phyloP scores from a whole-genome alignment of 2,329 filamentous ascomycete genomes.

The Diplodia mutila region DNA sequence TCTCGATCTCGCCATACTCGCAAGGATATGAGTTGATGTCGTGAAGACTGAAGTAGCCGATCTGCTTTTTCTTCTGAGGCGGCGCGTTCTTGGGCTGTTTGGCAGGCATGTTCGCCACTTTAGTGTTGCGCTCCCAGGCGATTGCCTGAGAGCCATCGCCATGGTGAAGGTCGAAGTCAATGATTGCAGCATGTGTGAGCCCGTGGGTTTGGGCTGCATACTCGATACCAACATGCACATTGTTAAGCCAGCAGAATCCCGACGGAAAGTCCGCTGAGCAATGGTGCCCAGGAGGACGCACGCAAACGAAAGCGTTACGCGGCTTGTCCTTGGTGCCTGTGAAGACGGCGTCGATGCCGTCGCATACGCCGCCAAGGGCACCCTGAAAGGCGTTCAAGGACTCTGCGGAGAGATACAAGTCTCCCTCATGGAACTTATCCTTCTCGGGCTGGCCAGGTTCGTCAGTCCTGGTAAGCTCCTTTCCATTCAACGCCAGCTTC shows the following conservation, averaged over 20 bases:
- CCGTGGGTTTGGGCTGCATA: constrained; percentile 83
- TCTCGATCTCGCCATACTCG: constrained; percentile 89
- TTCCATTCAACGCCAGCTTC: constrained; percentile 75
- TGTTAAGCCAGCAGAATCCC: constrained; percentile 98
- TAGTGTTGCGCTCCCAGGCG: constrained; percentile 84
- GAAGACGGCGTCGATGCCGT: constrained; percentile 88
- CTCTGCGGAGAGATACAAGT: constrained; percentile 86
- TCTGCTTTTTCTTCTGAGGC: constrained; percentile 78
- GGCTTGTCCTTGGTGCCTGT: constrained; percentile 57
- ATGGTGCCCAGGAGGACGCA: constrained; percentile 92
- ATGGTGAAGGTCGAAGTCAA: constrained; percentile 48
- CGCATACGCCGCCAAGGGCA: constrained; percentile 87
- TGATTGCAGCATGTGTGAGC: constrained; percentile 84
- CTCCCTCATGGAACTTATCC: constrained; percentile 77
- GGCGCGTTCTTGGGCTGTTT: constrained; percentile 70
- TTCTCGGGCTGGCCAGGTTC: constrained; percentile 57
- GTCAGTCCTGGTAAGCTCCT: constrained; percentile 68
- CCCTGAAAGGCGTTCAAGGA: constrained; percentile 88
- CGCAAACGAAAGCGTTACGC: constrained; percentile 83
- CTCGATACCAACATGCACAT: constrained; percentile 95
- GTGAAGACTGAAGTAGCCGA: constrained; percentile 95
- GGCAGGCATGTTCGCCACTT: constrained; percentile 60
- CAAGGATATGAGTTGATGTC: constrained; percentile 99
- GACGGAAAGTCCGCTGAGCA: constrained; percentile 89
- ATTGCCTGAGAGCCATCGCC: constrained; percentile 84